Evolutionary conservation across 2,329 filamentous ascomycete genomes (phyloP).

Genomic region (Aureobasidium namibiae): DNA sequence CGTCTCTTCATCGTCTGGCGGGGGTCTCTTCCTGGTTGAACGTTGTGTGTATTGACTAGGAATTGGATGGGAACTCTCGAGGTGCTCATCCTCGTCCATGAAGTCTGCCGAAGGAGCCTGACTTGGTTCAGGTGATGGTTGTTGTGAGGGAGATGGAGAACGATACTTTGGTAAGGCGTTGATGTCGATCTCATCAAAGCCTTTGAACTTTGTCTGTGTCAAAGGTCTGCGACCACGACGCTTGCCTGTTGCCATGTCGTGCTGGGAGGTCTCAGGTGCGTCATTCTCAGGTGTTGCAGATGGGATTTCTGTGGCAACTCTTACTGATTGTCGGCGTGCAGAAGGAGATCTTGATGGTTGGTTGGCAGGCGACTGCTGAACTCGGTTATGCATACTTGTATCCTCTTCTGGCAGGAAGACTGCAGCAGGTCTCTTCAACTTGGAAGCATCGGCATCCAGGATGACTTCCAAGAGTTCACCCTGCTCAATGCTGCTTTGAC

Average conservation of each 20-base stretch:
- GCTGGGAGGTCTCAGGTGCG: neutral
- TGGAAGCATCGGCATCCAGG: constrained; percentile 65
- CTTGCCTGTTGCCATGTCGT: neutral
- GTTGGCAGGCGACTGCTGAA: neutral
- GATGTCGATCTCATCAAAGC: constrained; percentile 31
- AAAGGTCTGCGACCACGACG: constrained; percentile 4
- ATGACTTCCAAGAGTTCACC: constrained; percentile 90
- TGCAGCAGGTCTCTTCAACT: constrained; percentile 58
- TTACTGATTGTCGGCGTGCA: neutral
- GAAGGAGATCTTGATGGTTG: neutral
- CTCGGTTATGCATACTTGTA: neutral
- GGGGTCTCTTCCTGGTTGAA: constrained; percentile 21
- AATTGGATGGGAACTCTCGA: constrained; percentile 21
- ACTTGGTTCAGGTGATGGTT: constrained; percentile 15
- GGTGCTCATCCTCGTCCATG: constrained; percentile 17
- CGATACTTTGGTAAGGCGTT: constrained; percentile 21
- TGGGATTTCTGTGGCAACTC: neutral
- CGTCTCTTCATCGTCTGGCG: constrained; percentile 18
- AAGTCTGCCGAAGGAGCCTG: constrained; percentile 17
- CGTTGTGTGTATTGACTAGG: constrained; percentile 20
- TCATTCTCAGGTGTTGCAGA: neutral
- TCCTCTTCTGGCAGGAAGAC: constrained; percentile 12
- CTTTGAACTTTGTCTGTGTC: constrained; percentile 51
- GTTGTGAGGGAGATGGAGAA: constrained; percentile 10
- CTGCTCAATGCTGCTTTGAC: constrained; percentile 78